Percentiles rank a stretch among this genome's conserved stretches.
phyloP scores from a whole-genome alignment of 2,329 filamentous ascomycete species.

The Coniochaeta sp. region DNA sequence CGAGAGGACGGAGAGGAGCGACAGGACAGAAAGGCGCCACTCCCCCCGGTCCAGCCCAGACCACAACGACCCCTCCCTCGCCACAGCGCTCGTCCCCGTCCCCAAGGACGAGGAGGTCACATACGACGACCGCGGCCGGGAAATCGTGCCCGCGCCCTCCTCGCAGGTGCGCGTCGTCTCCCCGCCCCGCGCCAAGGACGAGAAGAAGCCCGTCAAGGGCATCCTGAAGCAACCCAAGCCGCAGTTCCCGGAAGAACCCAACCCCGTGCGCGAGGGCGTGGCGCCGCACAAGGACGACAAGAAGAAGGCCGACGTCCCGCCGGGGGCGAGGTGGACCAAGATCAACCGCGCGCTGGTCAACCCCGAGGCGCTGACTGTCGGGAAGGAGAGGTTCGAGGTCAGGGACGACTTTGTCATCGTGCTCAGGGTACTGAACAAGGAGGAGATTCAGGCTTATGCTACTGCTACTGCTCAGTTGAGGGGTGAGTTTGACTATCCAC shows the following conservation, averaged over 20 bases:
- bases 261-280: constrained; percentile 80
- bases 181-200: constrained; percentile 56
- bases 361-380: constrained; percentile 74
- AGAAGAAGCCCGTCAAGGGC: constrained; percentile 67
- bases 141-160: constrained; percentile 25
- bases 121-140: constrained; percentile 35
- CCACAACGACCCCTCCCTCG: background rate
- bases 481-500: constrained; percentile 56
- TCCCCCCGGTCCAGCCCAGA: background rate
- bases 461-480: constrained; percentile 73
- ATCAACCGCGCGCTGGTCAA: constrained; percentile 85
- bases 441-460: constrained; percentile 85
- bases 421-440: constrained; percentile 74
- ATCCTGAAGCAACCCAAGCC: constrained; percentile 78
- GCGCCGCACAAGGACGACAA: constrained; percentile 87
- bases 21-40: no score
- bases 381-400: constrained; percentile 88
- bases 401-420: constrained; percentile 93
- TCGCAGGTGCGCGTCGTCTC: constrained; percentile 63
- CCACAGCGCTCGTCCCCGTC: constrained; percentile 7
- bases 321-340: constrained; percentile 86
- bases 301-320: constrained; percentile 63
- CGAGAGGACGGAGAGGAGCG: background rate
- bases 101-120: constrained; percentile 11
- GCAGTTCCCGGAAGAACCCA: constrained; percentile 80